Percentiles rank a stretch among this genome's conserved stretches.
These are phyloP conservation scores for Entelexis sorbosivorans DNA, from an alignment of 1,139 yeast species.

Conservation along the genomic window DNA sequence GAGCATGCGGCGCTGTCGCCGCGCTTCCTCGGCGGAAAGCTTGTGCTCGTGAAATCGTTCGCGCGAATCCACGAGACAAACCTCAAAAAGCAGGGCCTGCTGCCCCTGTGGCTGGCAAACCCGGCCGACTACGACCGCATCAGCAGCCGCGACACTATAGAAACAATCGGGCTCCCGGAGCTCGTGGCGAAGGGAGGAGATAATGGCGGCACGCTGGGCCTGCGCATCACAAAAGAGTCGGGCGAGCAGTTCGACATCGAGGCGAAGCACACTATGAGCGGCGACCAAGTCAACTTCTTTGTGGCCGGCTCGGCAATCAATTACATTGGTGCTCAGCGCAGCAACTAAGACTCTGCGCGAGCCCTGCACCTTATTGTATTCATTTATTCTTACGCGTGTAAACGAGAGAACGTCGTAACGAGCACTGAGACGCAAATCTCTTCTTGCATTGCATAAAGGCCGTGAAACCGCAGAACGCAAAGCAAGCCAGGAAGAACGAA, in stretches of 20 bases:
- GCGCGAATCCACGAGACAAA: conserved; percentile 93
- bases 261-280: conserved; percentile 91
- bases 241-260: conserved; percentile 61
- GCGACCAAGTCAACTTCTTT: conserved; percentile 90
- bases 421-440: too few relatives aligned
- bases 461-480: too few relatives aligned
- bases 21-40: conserved; percentile 80
- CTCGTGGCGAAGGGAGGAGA: conserved; percentile 72
- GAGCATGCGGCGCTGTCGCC: conserved; percentile 98
- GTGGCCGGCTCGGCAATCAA: conserved; percentile 96
- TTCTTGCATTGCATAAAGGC: too few relatives aligned
- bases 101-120: conserved; percentile 83
- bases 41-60: conserved; percentile 84
- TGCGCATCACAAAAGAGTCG: conserved; percentile 62
- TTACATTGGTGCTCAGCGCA: conserved; percentile 48
- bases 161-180: conserved; percentile 66
- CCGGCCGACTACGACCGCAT: conserved; percentile 80
- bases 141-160: conserved; percentile 63
- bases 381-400: too few relatives aligned
- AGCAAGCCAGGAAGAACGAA: too few relatives aligned
- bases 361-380: too few relatives aligned
- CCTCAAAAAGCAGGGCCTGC: conserved; percentile 90
- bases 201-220: conserved; percentile 68
- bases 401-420: too few relatives aligned
- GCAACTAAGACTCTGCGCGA: not conserved